Percentiles rank a stretch among this genome's conserved stretches.
Evolutionary conservation across 148 eudicot species (phyloP).

Genomic region (Silene latifolia): DNA sequence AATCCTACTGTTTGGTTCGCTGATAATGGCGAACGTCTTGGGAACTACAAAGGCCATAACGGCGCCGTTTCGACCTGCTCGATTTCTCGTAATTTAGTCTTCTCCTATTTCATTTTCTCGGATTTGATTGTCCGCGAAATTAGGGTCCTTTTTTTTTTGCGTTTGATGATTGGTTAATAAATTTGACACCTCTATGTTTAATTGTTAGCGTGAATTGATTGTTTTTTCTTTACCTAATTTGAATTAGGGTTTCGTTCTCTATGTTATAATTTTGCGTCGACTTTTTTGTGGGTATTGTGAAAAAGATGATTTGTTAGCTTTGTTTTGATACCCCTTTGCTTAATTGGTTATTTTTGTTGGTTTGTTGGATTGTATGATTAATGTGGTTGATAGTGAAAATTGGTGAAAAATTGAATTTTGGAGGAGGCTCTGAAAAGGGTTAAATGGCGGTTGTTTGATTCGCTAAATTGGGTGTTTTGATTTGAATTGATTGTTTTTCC

Average conservation of each 20-base stretch:
- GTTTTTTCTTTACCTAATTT: no score
- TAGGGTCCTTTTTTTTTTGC: not conserved
- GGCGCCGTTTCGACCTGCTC: slow-evolving; percentile 98
- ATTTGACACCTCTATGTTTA: no score
- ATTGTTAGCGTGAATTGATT: no score
- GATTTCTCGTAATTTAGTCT: slow-evolving; percentile 44
- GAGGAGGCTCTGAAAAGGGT: no score
- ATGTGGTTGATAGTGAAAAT: no score
- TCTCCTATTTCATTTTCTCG: not conserved
- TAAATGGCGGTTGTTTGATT: not conserved
- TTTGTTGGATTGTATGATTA: no score
- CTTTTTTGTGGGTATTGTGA: not conserved
- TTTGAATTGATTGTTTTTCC: not conserved
- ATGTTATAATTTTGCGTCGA: no score
- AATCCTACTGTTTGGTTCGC: slow-evolving; percentile 76
- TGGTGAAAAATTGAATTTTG: no score
- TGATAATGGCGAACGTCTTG: slow-evolving; percentile 78
- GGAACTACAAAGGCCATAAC: slow-evolving; percentile 88
- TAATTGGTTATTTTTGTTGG: no score
- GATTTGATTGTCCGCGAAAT: not conserved
- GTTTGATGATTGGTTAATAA: not conserved
- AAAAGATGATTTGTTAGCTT: not conserved
- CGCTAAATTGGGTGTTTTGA: not conserved
- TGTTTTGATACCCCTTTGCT: no score
- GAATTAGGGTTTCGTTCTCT: no score